Evolutionary conservation across 208 protist species (phyloP).

Genomic region (Leishmania amazonensis): DNA sequence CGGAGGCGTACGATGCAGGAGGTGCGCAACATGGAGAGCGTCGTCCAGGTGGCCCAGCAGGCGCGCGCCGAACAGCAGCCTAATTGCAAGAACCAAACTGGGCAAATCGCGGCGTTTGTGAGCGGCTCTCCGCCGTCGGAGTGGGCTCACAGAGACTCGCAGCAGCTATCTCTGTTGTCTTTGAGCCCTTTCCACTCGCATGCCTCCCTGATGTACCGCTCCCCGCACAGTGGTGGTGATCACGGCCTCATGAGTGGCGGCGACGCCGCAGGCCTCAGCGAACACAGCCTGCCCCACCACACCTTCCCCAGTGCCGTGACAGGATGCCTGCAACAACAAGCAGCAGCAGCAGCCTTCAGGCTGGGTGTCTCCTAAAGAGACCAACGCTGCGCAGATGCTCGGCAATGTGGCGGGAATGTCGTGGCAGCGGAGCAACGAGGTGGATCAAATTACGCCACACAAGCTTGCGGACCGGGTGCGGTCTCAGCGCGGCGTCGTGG

Average conservation of each 20-base stretch:
- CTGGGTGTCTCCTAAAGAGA: not conserved
- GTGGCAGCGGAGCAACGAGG: constrained; percentile 38
- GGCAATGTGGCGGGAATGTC: constrained; percentile 23
- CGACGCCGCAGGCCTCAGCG: not conserved
- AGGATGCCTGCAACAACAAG: not conserved
- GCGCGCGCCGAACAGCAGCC: constrained; percentile 8
- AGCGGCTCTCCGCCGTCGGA: not conserved
- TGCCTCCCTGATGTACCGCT: not conserved
- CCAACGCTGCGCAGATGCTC: constrained; percentile 12
- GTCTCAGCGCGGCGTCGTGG: constrained; percentile 41
- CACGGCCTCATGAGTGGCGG: constrained; percentile 2
- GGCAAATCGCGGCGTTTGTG: not conserved
- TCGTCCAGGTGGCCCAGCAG: constrained; percentile 19
- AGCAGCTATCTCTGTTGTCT: not conserved
- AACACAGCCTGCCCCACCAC: not conserved
- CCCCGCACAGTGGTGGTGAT: not conserved
- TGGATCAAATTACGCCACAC: constrained; percentile 40
- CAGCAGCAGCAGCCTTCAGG: constrained; percentile 1
- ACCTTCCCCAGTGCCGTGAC: not conserved
- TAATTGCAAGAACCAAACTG: not conserved
- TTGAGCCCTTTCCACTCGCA: not conserved
- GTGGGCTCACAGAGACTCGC: not conserved
- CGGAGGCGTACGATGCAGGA: constrained; percentile 26
- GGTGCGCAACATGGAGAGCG: constrained; percentile 17
- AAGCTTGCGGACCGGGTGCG: constrained; percentile 47